phyloP scores from a whole-genome alignment of 1,139 yeast genomes.

The Arxiozyma bovina region DNA sequence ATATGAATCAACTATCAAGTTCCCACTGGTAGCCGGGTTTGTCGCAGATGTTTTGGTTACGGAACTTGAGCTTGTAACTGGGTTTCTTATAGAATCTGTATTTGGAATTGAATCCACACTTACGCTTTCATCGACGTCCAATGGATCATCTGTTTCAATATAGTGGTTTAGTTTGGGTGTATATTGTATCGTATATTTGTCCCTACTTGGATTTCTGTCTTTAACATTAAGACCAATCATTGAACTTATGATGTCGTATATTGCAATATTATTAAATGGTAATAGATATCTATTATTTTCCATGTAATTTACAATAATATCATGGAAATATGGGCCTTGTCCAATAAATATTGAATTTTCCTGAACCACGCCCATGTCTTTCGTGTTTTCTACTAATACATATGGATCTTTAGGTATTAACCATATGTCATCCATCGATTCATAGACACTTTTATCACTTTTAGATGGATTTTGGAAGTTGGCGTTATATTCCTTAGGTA shows the following conservation, averaged over 20 bases:
- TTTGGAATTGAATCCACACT: too few relatives aligned
- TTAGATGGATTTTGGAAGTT: constrained; percentile 45
- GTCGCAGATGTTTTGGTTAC: too few relatives aligned
- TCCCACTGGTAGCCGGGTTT: too few relatives aligned
- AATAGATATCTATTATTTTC: constrained; percentile 26
- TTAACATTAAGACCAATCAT: constrained; percentile 35
- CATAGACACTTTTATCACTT: constrained; percentile 37
- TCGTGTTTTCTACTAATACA: constrained; percentile 33
- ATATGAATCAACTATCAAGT: too few relatives aligned
- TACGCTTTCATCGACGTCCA: neutral
- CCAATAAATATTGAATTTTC: constrained; percentile 58
- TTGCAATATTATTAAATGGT: constrained; percentile 66
- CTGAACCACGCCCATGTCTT: neutral
- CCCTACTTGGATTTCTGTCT: constrained; percentile 4
- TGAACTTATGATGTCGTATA: constrained; percentile 69
- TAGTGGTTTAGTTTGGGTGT: neutral
- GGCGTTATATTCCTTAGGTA: constrained; percentile 60
- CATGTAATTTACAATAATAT: neutral
- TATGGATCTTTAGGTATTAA: constrained; percentile 76
- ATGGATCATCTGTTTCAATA: neutral
- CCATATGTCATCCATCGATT: constrained; percentile 45
- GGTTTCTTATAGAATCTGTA: neutral
- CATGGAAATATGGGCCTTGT: constrained; percentile 64
- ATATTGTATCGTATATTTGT: neutral
- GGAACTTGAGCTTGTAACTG: too few relatives aligned